Percentiles rank a stretch among this genome's conserved stretches.
Evolutionary conservation across 2,329 filamentous ascomycete species (phyloP).

Genomic region (Stagonosporopsis chrysanthemi): DNA sequence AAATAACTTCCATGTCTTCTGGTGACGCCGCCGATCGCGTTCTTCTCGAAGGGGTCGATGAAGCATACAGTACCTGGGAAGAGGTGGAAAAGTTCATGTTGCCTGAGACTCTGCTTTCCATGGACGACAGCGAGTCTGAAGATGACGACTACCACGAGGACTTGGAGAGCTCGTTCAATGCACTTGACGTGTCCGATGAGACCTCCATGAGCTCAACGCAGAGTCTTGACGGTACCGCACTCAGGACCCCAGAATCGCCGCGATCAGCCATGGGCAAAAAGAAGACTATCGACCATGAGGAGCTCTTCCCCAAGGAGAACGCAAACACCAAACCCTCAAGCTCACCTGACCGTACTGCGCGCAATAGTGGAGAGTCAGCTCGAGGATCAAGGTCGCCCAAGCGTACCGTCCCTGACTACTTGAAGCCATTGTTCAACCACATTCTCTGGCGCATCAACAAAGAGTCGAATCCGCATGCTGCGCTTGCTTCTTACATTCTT

Average conservation of each 20-base stretch:
- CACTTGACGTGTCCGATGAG: slow-evolving; percentile 47
- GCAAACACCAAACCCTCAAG: slow-evolving; percentile 14
- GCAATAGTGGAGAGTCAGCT: slow-evolving; percentile 37
- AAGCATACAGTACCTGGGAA: slow-evolving; percentile 57
- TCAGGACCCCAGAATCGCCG: slow-evolving; percentile 52
- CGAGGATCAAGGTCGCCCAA: slow-evolving; percentile 38
- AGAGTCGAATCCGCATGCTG: slow-evolving; percentile 56
- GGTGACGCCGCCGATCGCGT: slow-evolving; percentile 46
- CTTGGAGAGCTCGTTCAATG: slow-evolving; percentile 47
- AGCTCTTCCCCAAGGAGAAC: slow-evolving; percentile 35
- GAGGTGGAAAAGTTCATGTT: slow-evolving; percentile 59
- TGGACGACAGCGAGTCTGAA: slow-evolving; percentile 53
- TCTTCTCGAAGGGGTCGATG: slow-evolving; percentile 57
- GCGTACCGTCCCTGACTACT: slow-evolving; percentile 46
- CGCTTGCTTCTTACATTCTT: slow-evolving; percentile 60
- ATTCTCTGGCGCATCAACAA: slow-evolving; percentile 61
- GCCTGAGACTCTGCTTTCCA: slow-evolving; percentile 58
- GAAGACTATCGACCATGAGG: slow-evolving; percentile 20
- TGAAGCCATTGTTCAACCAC: slow-evolving; percentile 60
- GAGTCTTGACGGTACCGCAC: slow-evolving; percentile 46
- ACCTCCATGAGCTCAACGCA: slow-evolving; percentile 55
- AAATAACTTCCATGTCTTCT: slow-evolving; percentile 56
- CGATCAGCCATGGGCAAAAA: slow-evolving; percentile 46
- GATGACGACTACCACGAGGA: slow-evolving; percentile 48
- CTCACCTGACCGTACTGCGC: slow-evolving; percentile 40